phyloP scores from a whole-genome alignment of 306 rosid species.

The Pyrus betulifolia region DNA sequence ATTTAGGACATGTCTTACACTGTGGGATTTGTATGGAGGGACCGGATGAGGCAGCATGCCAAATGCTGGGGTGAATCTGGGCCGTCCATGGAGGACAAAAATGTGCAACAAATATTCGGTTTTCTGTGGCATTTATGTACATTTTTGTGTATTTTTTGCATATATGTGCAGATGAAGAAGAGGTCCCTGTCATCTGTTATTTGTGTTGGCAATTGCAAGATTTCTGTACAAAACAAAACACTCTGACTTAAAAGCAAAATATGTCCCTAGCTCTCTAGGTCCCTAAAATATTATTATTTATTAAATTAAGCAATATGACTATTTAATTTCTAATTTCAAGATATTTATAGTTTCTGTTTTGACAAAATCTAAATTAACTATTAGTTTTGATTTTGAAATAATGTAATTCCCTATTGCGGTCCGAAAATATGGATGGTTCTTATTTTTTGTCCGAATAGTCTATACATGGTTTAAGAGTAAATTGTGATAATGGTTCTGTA shows the following conservation, averaged over 20 bases:
- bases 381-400: too few species aligned
- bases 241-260: constrained; percentile 39
- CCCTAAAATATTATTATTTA: background rate
- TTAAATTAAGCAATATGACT: too few species aligned
- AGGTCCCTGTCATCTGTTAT: constrained; percentile 46
- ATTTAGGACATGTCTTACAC: constrained; percentile 36
- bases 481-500: too few species aligned
- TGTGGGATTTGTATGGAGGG: constrained; percentile 33
- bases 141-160: constrained; percentile 1
- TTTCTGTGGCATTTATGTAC: constrained; percentile 24
- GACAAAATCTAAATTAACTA: too few species aligned
- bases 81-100: constrained; percentile 26
- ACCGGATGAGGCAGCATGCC: constrained; percentile 15
- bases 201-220: constrained; percentile 35
- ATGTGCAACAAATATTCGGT: constrained; percentile 25
- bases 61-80: constrained; percentile 21
- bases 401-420: too few species aligned
- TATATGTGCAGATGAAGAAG: background rate
- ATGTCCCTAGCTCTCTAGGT: constrained; percentile 19
- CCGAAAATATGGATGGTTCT: too few species aligned
- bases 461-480: too few species aligned
- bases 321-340: too few species aligned
- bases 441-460: too few species aligned
- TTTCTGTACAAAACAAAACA: constrained; percentile 39
- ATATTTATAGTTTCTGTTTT: too few species aligned